A percentile compares a stretch with the other conserved stretches of the same genome.
Evolutionary conservation across 1,284 basidiomycete genomes (phyloP).

Genomic region (Cryptococcus amylolentus): DNA sequence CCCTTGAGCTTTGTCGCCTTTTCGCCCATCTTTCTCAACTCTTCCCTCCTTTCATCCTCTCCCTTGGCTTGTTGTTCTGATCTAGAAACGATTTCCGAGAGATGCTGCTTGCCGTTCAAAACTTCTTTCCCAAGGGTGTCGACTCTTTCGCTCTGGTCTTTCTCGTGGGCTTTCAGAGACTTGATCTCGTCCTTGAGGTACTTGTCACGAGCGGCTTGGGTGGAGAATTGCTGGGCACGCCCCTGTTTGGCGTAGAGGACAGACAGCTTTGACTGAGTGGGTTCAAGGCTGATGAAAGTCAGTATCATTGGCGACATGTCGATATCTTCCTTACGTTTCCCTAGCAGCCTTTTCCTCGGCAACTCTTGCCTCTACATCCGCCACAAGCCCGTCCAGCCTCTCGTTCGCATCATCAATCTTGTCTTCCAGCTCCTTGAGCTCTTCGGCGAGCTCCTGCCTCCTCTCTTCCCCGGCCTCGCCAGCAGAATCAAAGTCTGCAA

Average conservation of each 20-base stretch:
- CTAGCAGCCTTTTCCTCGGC: slow-evolving; percentile 64
- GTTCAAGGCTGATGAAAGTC: slow-evolving; percentile 58
- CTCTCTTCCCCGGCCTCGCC: slow-evolving; percentile 62
- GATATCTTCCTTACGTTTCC: slow-evolving; percentile 47
- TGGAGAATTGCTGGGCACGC: slow-evolving; percentile 77
- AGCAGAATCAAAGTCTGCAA: slow-evolving; percentile 71
- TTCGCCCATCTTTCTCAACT: slow-evolving; percentile 70
- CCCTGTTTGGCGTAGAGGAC: slow-evolving; percentile 84
- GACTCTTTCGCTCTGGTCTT: slow-evolving; percentile 61
- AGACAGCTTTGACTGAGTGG: slow-evolving; percentile 64
- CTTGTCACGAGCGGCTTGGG: slow-evolving; percentile 72
- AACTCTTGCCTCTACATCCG: slow-evolving; percentile 63
- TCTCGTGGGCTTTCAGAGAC: slow-evolving; percentile 60
- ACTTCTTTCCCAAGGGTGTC: slow-evolving; percentile 64
- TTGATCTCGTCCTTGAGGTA: slow-evolving; percentile 71
- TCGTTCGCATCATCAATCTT: slow-evolving; percentile 64
- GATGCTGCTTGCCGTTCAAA: slow-evolving; percentile 68
- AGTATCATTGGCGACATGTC: not conserved
- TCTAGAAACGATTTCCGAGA: slow-evolving; percentile 66
- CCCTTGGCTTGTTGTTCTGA: slow-evolving; percentile 58
- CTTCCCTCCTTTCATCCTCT: slow-evolving; percentile 65
- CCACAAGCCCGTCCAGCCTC: slow-evolving; percentile 61
- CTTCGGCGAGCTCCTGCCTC: slow-evolving; percentile 55
- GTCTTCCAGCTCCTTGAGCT: slow-evolving; percentile 61
- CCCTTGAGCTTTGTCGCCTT: slow-evolving; percentile 65